A percentile compares a stretch with the other conserved stretches of the same genome.
phyloP scores from a whole-genome alignment of 495 filamentous ascomycete genomes.

The Aspergillus ellipticus region DNA sequence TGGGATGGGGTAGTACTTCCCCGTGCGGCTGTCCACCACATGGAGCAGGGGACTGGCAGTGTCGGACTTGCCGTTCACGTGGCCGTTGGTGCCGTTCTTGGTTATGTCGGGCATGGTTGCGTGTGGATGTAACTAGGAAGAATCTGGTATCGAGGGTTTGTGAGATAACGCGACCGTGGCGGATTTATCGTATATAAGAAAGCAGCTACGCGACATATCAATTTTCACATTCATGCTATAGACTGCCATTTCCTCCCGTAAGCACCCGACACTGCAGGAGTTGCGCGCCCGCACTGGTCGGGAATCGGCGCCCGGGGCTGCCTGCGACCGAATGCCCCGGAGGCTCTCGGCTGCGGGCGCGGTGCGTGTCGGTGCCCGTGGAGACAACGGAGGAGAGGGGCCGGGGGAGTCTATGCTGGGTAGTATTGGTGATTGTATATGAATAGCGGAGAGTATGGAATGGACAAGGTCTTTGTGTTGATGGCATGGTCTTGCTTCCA shows the following conservation, averaged over 20 bases:
- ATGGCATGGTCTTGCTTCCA: too few species aligned
- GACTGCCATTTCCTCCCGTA: too few species aligned
- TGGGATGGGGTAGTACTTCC: background rate
- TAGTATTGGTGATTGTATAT: too few species aligned
- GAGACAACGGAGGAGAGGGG: too few species aligned
- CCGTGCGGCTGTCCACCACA: conserved; percentile 4
- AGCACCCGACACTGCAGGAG: too few species aligned
- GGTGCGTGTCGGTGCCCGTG: background rate
- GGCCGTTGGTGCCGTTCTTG: background rate
- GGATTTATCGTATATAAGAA: background rate
- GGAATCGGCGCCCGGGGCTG: background rate
- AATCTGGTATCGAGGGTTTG: too few species aligned
- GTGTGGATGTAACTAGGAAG: background rate
- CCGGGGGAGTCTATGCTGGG: too few species aligned
- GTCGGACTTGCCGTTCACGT: background rate
- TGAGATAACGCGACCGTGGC: background rate
- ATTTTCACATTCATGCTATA: too few species aligned
- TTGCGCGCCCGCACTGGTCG: too few species aligned
- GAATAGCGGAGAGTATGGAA: too few species aligned
- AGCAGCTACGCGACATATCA: too few species aligned
- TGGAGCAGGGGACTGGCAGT: background rate
- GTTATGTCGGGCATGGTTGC: background rate
- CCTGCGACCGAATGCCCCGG: background rate
- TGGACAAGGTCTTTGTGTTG: too few species aligned
- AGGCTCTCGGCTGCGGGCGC: background rate